Percentiles rank a stretch among this genome's conserved stretches.
Evolutionary conservation across 805 yeast genomes (phyloP).

Genomic region (Kodamaea hsintzibuensis): DNA sequence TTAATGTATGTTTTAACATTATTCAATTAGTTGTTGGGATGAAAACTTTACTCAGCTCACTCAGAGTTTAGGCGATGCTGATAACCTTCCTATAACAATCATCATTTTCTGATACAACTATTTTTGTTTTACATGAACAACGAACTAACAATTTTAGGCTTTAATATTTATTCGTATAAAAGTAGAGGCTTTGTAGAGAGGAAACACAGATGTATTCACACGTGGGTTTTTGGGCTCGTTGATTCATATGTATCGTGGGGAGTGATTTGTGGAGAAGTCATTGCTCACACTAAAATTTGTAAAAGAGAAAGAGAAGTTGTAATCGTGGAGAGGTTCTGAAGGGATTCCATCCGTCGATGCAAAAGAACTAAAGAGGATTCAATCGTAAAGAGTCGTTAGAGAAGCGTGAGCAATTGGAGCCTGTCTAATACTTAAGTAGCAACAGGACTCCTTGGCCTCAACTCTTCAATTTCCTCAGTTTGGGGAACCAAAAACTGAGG

Average conservation of each 20-base stretch:
- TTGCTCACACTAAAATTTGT: neutral
- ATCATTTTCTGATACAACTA: constrained; percentile 21
- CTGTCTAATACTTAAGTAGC: too few species aligned
- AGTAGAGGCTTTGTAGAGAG: neutral
- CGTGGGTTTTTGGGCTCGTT: neutral
- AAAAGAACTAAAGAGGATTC: too few species aligned
- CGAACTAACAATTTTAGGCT: neutral
- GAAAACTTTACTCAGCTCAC: constrained; percentile 61
- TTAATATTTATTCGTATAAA: neutral
- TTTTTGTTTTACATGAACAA: neutral
- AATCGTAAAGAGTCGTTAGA: too few species aligned
- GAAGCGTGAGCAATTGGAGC: too few species aligned
- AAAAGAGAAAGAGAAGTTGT: neutral
- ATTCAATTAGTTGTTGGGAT: constrained; percentile 37
- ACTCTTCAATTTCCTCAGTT: constrained; percentile 68
- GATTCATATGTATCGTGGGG: neutral
- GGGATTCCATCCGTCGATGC: too few species aligned
- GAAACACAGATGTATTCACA: neutral
- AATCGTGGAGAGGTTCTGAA: neutral
- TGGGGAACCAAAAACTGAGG: constrained; percentile 54
- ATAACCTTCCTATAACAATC: constrained; percentile 49
- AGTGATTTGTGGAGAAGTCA: neutral
- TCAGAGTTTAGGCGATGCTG: constrained; percentile 53
- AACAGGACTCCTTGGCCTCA: constrained; percentile 87
- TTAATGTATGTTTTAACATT: constrained; percentile 11